Base-by-base conservation (phyloP, 148 eudicot genomes). In the Vaccinium vitisidaea region DNA sequence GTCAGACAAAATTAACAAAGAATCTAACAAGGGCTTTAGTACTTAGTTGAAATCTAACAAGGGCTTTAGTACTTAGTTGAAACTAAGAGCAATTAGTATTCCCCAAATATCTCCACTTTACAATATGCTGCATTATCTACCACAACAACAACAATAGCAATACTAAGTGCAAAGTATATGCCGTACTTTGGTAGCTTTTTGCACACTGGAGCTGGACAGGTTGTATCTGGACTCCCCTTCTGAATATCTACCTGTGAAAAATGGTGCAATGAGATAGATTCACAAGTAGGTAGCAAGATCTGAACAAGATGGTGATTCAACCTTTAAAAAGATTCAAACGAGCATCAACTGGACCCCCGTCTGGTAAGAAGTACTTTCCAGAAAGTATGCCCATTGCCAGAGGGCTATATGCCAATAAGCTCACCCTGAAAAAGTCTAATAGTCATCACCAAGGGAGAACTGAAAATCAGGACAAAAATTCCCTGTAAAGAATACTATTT, bases 171-270 rank as follows among this genome's bases (percentile, higher is more conserved):
- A 1, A 74, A 55, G 32, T 83, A 48, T 8, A 77, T 53, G 73
- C 88, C 59, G 13, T 88, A 95, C 98, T 89, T 86, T 82, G 13
- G 92, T 85, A 59, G 96, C 95, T 79, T 90, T 86, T 84, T 81
- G 84, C 58, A 90, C 70, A 81, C 70, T 83, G 84, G 87, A 77
- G 65, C 79, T 91, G 86, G 94, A 90, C 80, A 94, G 87, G 71
- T 90, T 90, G 89, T 95, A 95, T 88, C 98, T 94, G 50, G 96
- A 95, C 85, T 94, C 95, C 83, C 98, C 98, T 91, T 95, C 98
- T 39, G 91, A 88, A 89, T 94, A 94, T 83, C 94, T 91, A 75
- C 96, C 98, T 94, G 90, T 16, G 48, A 77, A 10, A 74, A 73
- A 79, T 14, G 69, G 2, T 83, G 8, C 43, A 53, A 65, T 67